Conservation (phyloP, 176 grass and related monocot species). For the Oropetium thomaeum region DNA sequence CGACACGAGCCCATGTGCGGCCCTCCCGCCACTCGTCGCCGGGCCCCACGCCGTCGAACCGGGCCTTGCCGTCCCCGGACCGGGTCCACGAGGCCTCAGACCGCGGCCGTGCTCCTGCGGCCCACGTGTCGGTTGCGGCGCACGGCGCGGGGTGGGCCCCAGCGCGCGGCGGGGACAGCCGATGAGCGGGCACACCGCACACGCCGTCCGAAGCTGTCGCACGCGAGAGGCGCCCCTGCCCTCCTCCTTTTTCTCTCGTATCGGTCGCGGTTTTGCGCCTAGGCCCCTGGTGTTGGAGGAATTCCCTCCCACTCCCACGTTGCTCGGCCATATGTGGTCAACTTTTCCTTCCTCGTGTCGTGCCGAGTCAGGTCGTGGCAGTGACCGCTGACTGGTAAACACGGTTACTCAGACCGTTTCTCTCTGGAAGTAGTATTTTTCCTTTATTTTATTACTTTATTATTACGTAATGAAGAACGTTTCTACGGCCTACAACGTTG, state of each 20-base stretch:
- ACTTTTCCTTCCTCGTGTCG: background rate
- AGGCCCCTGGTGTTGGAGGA: background rate
- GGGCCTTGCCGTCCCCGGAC: background rate
- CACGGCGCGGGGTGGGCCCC: constrained; percentile 18
- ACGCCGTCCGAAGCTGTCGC: constrained; percentile 34
- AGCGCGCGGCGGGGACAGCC: background rate
- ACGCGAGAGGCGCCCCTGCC: background rate
- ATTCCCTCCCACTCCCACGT: too few relatives aligned
- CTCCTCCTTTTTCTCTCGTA: background rate
- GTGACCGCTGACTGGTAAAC: background rate
- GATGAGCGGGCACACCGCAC: constrained; percentile 22
- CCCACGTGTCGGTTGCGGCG: constrained; percentile 6
- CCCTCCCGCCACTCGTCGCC: background rate
- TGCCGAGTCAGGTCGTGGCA: background rate
- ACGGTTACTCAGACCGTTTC: background rate
- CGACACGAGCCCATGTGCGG: constrained; percentile 1
- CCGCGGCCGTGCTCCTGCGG: background rate
- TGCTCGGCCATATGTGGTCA: background rate
- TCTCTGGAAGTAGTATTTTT: background rate
- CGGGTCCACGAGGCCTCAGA: background rate
- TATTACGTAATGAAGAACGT: too few relatives aligned
- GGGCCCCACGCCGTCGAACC: background rate
- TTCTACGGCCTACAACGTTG: too few relatives aligned
- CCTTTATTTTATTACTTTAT: too few relatives aligned
- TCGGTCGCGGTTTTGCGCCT: background rate